Evolutionary conservation across 1,284 basidiomycete genomes (phyloP), one percentile per base, ranked within the genome.

Genomic region (Apiotrichum sp.): DNA sequence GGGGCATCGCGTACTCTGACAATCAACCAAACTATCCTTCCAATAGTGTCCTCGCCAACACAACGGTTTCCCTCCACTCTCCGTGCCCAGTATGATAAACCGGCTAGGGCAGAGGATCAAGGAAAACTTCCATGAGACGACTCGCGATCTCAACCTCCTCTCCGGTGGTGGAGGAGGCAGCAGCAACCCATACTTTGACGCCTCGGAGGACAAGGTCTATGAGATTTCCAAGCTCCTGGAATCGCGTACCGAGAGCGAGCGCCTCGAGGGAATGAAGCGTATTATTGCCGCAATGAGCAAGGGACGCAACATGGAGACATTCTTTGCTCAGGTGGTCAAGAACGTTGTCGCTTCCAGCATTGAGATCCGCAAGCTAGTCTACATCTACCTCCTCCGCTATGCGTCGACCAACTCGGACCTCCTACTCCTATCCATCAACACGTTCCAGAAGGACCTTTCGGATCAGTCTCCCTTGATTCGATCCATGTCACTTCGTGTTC

Each of bases 291-390:
- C 93, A 74, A 93, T 96, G 62, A 93, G 89, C 40, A 95, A 95
- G 78, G 88, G 87, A 36, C 86, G 90, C 50, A 88, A 93, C 67
- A 90, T 93, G 62, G 88, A 92, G 39, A 84, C 86, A 58, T 93
- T 90, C 80, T 96, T 95, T 68, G 89, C 93, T 4, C 87, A 89
- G 71, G 93, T 96, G 40, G 91, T 93, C 68, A 93, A 93, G 79
- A 92, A 92, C 64, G 91, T 95, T 50, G 90, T 88, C 3, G 88
- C 89, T 3, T 83, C 83, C 47, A 90, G 89, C 71, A 84, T 98
- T 48, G 93, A 97, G 75, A 88, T 97, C 63, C 86, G 93, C 62
- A 97, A 98, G 77, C 85, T 98, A 55, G 93, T 98, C 45, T 98
- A 98, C 76, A 95, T 98, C 65, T 97, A 95, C 77, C 86, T 98